Evolutionary conservation across 768 basidiomycete genomes (phyloP), one percentile per base, ranked within the genome.

Genomic region (Gloeophyllum trabeum): DNA sequence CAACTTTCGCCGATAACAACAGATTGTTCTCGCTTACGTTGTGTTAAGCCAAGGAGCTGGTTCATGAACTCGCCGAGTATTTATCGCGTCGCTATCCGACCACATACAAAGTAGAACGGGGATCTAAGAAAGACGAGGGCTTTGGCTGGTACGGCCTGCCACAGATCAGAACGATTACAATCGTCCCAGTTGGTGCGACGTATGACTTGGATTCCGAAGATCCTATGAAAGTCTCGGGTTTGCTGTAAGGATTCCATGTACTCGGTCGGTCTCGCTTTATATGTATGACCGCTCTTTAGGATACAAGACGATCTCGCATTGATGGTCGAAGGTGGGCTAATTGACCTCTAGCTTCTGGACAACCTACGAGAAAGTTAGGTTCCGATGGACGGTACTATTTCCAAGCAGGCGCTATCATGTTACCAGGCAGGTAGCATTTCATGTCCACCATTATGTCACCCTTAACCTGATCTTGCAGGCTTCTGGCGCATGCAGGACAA

Each of bases 401-500:
- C 50, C 83, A 83, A 54, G 80, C 75, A 32, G 85, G 83, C 5
- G 76, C 75, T 0, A 76, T 86, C 48, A 70, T 71, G 45, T 66
- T 80, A 14, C 62, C 79, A 48, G 83, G 80, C 75, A 38, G 47
- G 67, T 46, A 24, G 20, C 25, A 20, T 25, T n/a, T n/a, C n/a
- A n/a, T n/a, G n/a, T n/a, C n/a, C n/a, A n/a, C n/a, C n/a, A n/a
- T n/a, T n/a, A n/a, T n/a, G n/a, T n/a, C n/a, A n/a, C 19, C 18
- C 21, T 6, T 39, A 40, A 18, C 26, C 3, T 46, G 45, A 43
- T 46, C 34, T 46, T 24, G 32, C 51, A 82, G 85, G 85, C 19
- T 79, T 75, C 47, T 87, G 85, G 86, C 69, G 83, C 14, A 67
- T 87, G 61, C 55, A 70, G 48, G 83, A 87, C 59, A 87, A 87